phyloP scores from a whole-genome alignment of 148 eudicot genomes.

The Salicornia ramosissima region DNA sequence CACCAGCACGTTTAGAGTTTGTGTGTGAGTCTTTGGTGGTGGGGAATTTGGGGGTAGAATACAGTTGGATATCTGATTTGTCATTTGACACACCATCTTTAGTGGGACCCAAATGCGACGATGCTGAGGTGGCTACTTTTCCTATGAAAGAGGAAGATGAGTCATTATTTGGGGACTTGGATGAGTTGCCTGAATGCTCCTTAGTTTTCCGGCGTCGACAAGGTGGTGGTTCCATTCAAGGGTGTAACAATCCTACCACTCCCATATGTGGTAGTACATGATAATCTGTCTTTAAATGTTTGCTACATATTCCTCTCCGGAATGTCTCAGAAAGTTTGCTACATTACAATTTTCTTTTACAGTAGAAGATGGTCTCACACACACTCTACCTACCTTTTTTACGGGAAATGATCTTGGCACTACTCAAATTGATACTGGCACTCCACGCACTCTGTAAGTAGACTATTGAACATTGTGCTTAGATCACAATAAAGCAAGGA shows the following conservation, averaged over 20 bases:
- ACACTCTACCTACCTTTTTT: no score
- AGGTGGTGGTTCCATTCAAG: conserved; percentile 17
- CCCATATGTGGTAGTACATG: conserved; percentile 34
- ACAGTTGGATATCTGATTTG: conserved; percentile 47
- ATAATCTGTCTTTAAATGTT: no score
- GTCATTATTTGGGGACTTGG: conserved; percentile 51
- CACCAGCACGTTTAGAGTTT: conserved; percentile 25
- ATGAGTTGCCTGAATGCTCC: conserved; percentile 56
- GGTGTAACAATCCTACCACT: conserved; percentile 15
- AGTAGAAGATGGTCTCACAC: no score
- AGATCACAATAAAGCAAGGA: no score
- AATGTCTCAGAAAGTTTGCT: no score
- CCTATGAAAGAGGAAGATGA: conserved; percentile 56
- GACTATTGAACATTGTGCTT: no score
- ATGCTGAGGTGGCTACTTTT: conserved; percentile 31
- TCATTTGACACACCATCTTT: conserved; percentile 35
- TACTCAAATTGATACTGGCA: no score
- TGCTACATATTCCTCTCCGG: no score
- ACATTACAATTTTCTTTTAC: no score
- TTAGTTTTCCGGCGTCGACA: conserved; percentile 34
- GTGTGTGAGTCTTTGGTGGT: conserved; percentile 22
- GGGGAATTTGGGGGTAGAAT: conserved; percentile 26
- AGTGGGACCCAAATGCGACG: conserved; percentile 35
- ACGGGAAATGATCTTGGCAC: no score
- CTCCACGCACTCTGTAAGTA: no score